phyloP scores from a whole-genome alignment of 1,284 basidiomycete species.

The Agroathelia rolfsii region DNA sequence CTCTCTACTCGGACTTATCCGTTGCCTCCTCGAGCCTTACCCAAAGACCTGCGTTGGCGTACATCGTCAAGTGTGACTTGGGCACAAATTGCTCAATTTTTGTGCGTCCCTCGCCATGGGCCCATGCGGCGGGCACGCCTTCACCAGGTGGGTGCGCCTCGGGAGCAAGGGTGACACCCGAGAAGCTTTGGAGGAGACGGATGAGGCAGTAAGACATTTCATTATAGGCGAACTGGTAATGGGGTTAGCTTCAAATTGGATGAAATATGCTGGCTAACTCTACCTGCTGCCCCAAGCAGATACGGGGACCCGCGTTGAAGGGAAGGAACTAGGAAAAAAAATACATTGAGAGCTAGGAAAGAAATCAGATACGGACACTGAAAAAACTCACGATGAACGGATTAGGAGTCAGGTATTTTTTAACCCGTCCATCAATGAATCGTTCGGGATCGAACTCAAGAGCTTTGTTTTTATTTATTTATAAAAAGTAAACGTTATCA shows the following conservation, averaged over 20 bases:
- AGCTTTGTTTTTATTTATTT: slow-evolving; percentile 12
- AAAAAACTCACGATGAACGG: too few species aligned
- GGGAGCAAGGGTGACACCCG: slow-evolving; percentile 20
- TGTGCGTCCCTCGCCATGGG: slow-evolving; percentile 29
- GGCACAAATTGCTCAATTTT: slow-evolving; percentile 39
- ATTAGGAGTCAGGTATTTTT: slow-evolving; percentile 17
- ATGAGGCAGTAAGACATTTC: slow-evolving; percentile 30
- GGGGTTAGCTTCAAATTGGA: too few species aligned
- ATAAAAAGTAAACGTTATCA: background rate
- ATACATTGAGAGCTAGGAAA: too few species aligned
- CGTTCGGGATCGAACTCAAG: slow-evolving; percentile 24
- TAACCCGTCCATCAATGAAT: slow-evolving; percentile 18
- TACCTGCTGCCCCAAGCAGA: slow-evolving; percentile 52
- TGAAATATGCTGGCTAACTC: slow-evolving; percentile 11
- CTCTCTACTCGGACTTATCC: too few species aligned
- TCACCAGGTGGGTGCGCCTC: slow-evolving; percentile 22
- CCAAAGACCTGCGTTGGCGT: slow-evolving; percentile 31
- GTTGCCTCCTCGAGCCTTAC: too few species aligned
- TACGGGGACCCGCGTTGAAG: slow-evolving; percentile 49
- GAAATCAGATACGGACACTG: too few species aligned
- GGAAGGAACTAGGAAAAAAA: too few species aligned
- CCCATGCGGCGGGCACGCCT: slow-evolving; percentile 36
- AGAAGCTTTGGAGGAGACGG: slow-evolving; percentile 28
- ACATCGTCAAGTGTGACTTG: slow-evolving; percentile 46
- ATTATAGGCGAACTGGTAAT: slow-evolving; percentile 30